phyloP scores from a whole-genome alignment of 441 rosid species.

The Geranium incanum region DNA sequence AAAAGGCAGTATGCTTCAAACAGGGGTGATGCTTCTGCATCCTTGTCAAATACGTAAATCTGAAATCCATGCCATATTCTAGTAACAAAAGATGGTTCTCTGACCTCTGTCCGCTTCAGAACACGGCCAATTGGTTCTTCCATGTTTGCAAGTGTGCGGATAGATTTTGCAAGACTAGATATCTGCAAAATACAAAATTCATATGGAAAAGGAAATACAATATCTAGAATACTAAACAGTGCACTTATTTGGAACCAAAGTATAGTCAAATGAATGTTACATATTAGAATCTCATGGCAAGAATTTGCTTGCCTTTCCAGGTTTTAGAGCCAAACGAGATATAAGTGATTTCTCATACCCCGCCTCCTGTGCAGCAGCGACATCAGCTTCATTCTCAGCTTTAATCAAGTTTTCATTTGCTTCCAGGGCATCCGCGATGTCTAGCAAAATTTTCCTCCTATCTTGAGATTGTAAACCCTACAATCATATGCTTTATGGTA shows the following conservation, averaged over 20 bases:
- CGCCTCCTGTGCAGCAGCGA: slow-evolving; percentile 34
- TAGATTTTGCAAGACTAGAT: slow-evolving; percentile 36
- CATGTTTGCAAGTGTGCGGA: slow-evolving; percentile 47
- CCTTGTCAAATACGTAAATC: not conserved
- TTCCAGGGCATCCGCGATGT: slow-evolving; percentile 40
- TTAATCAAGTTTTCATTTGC: slow-evolving; percentile 33
- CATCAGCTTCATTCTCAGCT: slow-evolving; percentile 39
- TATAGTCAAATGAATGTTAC: not conserved
- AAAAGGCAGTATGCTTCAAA: not conserved
- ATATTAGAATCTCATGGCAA: slow-evolving; percentile 4
- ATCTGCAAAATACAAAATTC: slow-evolving; percentile 28
- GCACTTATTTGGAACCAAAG: not conserved
- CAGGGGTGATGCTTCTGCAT: not conserved
- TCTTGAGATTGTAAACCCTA: slow-evolving; percentile 33
- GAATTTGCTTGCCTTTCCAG: slow-evolving; percentile 35
- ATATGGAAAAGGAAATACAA: not conserved
- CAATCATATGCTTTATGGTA: slow-evolving; percentile 1
- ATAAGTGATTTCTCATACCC: slow-evolving; percentile 39
- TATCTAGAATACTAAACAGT: not conserved
- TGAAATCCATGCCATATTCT: not conserved
- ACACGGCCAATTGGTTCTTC: slow-evolving; percentile 49
- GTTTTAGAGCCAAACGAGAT: slow-evolving; percentile 39
- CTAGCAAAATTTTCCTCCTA: slow-evolving; percentile 35
- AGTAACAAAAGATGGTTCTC: slow-evolving; percentile 13
- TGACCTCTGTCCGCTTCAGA: slow-evolving; percentile 45